Base-by-base conservation (phyloP, 192 early-diverging fungal genomes). In the Blastocladiella britannica region DNA sequence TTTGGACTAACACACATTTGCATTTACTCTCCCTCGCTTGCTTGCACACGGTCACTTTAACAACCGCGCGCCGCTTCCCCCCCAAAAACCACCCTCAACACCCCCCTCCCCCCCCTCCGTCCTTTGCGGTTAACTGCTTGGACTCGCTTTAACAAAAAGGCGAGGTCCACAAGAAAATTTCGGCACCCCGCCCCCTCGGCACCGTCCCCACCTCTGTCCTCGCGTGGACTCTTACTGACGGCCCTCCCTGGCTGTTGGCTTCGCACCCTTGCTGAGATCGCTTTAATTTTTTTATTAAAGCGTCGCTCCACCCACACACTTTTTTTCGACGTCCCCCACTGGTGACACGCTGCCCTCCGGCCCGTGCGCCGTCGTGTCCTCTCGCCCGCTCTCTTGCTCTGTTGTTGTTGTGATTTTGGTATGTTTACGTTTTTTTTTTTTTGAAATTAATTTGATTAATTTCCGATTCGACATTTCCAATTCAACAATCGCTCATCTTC, bases 91-190 rank as follows among this genome's bases (percentile, higher is more conserved):
- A n/a, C n/a, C n/a, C n/a, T n/a, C n/a, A n/a, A n/a, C n/a, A n/a
- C n/a, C n/a, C n/a, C n/a, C n/a, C n/a, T n/a, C n/a, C 51, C 51
- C 56, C 56, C 56, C 31, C 26, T 57, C 2, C n/a, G 12, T 47
- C 37, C n/a, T 20, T 20, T 47, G 37, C 37, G 15, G 37, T 47
- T 9, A 20, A 47, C n/a, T 47, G 37, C 37, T 47, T 47, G 37
- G 37, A 47, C 37, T 47, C 37, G 15, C 37, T 47, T 20, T 9
- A 20, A 20, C 37, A 9, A 47, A 47, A n/a, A n/a, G 37, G 37
- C 37, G 37, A 47, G 37, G 12, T 20, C 37, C 12, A 47, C 37
- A 9, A 9, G 37, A 47, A 47, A 47, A 47, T 47, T 47, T 20
- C 37, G 12, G 15, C 15, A 20, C 37, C 15, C 37, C n/a, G 15